Conservation (phyloP, 208 protist genomes). For the Leishmania tropica region DNA sequence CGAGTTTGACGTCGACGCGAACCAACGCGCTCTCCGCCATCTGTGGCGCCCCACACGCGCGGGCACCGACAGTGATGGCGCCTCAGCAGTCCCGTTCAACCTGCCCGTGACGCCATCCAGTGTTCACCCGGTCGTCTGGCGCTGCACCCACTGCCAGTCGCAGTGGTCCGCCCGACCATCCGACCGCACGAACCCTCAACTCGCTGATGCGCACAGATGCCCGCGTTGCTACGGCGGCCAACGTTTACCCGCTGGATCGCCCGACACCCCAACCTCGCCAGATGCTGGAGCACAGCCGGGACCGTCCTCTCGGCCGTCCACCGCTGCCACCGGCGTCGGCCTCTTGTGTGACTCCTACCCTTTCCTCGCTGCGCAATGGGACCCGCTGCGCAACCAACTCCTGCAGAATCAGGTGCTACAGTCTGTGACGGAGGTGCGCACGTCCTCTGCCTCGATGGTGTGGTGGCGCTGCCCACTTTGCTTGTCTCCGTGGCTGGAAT, state of each 20-base stretch:
- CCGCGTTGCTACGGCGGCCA: slow-evolving; percentile 36
- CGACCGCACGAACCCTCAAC: slow-evolving; percentile 60
- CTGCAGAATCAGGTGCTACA: slow-evolving; percentile 52
- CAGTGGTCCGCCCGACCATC: slow-evolving; percentile 61
- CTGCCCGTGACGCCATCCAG: slow-evolving; percentile 12
- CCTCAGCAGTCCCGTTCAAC: not conserved
- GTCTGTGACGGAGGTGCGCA: slow-evolving; percentile 41
- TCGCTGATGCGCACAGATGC: slow-evolving; percentile 47
- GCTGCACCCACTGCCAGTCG: slow-evolving; percentile 40
- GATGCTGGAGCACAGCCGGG: not conserved
- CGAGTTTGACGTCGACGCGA: slow-evolving; percentile 41
- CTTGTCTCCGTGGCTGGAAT: slow-evolving; percentile 56
- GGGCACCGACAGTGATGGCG: not conserved
- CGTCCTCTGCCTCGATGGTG: slow-evolving; percentile 39
- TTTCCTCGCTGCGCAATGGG: slow-evolving; percentile 70
- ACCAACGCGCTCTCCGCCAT: slow-evolving; percentile 35
- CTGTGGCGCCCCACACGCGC: slow-evolving; percentile 8
- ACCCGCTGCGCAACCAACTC: slow-evolving; percentile 48
- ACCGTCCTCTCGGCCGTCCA: not conserved
- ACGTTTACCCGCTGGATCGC: not conserved
- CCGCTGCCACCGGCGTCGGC: not conserved
- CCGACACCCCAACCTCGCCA: not conserved
- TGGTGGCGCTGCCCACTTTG: slow-evolving; percentile 79
- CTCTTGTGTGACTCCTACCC: slow-evolving; percentile 42
- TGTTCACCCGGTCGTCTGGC: slow-evolving; percentile 58